phyloP scores from a whole-genome alignment of 1,139 yeast genomes.

The Debaryomyces subglobosus region DNA sequence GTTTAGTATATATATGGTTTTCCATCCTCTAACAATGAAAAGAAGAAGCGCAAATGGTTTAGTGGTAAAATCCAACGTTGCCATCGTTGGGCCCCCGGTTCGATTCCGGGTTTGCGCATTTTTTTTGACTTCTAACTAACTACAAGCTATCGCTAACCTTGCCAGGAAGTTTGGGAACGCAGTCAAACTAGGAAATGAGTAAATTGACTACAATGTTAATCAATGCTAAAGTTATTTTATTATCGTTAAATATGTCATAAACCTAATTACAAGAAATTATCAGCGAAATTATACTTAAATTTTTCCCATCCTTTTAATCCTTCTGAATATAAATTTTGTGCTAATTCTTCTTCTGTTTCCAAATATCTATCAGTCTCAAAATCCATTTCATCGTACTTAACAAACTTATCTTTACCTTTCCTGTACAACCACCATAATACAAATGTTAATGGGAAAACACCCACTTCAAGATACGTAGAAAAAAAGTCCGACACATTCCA shows the following conservation, averaged over 20 bases:
- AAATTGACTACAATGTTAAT: background rate
- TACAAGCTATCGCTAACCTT: background rate
- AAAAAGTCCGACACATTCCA: constrained; percentile 37
- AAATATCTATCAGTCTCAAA: constrained; percentile 61
- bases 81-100: no score
- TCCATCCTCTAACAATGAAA: background rate
- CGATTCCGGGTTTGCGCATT: constrained; percentile 23
- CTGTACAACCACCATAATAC: constrained; percentile 49
- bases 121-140: constrained; percentile 8
- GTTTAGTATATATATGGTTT: background rate
- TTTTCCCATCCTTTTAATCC: constrained; percentile 51
- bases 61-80: constrained; percentile 22
- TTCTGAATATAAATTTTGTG: constrained; percentile 40
- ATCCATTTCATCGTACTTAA: constrained; percentile 58
- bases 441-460: constrained; percentile 41
- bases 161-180: no score
- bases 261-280: constrained; percentile 24
- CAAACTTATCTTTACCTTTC: constrained; percentile 49
- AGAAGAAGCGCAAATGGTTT: constrained; percentile 15
- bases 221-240: background rate
- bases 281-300: constrained; percentile 35
- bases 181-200: no score
- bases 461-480: constrained; percentile 41
- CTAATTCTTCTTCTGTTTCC: constrained; percentile 52
- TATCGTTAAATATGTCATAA: background rate